These are phyloP conservation scores for Triticum timopheevii DNA, from an alignment of 176 grass and related monocot genomes.

Conservation along the genomic window DNA sequence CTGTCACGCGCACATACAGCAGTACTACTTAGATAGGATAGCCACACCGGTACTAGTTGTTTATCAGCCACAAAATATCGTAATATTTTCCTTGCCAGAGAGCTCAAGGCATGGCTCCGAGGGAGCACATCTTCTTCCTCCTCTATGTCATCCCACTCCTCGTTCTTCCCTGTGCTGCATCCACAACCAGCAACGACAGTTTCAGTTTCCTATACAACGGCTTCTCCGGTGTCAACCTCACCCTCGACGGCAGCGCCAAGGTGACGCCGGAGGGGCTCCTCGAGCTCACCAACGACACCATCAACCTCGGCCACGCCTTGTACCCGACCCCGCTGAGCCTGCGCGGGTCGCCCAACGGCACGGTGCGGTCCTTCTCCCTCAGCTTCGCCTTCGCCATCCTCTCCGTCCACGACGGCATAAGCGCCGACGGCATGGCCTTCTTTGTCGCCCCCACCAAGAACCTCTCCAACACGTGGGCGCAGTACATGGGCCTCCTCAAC, in stretches of 20 bases:
- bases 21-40: too few relatives aligned
- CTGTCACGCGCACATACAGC: too few relatives aligned
- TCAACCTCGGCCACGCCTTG: slow-evolving; percentile 45
- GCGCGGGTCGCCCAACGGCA: neutral
- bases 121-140: neutral
- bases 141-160: neutral
- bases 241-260: slow-evolving; percentile 32
- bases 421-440: slow-evolving; percentile 50
- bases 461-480: slow-evolving; percentile 32
- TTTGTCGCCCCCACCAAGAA: slow-evolving; percentile 37
- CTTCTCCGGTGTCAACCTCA: slow-evolving; percentile 37
- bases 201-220: slow-evolving; percentile 42
- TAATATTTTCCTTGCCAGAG: too few relatives aligned
- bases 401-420: slow-evolving; percentile 17
- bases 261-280: slow-evolving; percentile 35
- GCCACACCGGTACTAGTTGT: too few relatives aligned
- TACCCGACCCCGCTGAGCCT: slow-evolving; percentile 28
- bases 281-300: slow-evolving; percentile 39
- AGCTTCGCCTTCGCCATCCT: slow-evolving; percentile 40
- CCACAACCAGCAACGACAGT: neutral
- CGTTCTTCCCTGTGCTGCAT: neutral
- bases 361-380: slow-evolving; percentile 40
- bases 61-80: too few relatives aligned
- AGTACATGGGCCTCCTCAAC: slow-evolving; percentile 48
- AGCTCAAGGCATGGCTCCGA: neutral